A percentile compares a stretch with the other conserved stretches of the same genome.
Conservation (phyloP, 208 protist genomes). For the Acanthamoeba castellanii region DNA sequence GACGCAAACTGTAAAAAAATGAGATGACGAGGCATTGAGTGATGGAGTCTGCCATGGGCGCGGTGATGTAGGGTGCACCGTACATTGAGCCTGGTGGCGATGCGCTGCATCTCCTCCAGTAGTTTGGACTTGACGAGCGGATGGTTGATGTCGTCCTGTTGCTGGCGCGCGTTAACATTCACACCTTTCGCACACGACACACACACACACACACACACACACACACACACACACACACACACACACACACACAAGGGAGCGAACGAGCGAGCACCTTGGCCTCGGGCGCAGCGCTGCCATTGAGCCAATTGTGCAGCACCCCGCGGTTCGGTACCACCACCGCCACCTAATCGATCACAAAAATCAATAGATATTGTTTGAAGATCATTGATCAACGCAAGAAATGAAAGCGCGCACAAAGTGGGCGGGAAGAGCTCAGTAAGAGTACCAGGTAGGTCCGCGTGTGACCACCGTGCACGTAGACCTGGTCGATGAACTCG, state of each 20-base stretch:
- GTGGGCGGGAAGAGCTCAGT: no score
- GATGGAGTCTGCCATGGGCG: background rate
- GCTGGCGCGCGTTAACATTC: no score
- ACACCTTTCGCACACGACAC: no score
- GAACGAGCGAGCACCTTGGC: no score
- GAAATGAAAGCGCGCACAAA: no score
- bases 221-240: no score
- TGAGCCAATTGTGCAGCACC: background rate
- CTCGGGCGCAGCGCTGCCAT: background rate
- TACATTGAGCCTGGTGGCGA: slow-evolving; percentile 10
- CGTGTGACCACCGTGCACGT: background rate
- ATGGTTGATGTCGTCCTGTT: slow-evolving; percentile 13
- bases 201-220: no score
- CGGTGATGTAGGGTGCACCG: background rate
- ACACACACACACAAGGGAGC: no score
- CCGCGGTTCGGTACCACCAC: background rate
- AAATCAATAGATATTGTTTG: no score
- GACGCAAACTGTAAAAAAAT: background rate
- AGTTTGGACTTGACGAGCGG: background rate
- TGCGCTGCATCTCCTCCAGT: background rate
- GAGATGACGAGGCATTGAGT: background rate
- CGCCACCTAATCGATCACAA: background rate
- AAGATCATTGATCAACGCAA: no score
- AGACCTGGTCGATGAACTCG: slow-evolving; percentile 23
- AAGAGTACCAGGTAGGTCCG: background rate